A percentile compares a stretch with the other conserved stretches of the same genome.
Conservation (phyloP, 2,329 filamentous ascomycete species). For the Calonectria henricotiae region DNA sequence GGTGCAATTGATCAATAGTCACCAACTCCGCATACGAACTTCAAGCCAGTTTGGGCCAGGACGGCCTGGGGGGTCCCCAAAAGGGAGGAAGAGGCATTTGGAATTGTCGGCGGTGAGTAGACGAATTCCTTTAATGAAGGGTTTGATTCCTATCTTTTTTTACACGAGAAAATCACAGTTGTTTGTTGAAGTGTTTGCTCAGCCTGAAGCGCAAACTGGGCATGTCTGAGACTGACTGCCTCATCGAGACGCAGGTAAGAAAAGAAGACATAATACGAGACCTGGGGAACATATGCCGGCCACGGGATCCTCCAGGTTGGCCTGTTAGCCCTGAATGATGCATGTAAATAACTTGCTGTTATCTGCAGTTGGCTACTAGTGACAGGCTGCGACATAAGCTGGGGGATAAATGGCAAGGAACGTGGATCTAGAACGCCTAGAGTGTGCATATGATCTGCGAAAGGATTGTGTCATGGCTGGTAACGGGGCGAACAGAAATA, state of each 20-base stretch:
- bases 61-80: background rate
- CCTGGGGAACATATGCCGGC: background rate
- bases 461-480: background rate
- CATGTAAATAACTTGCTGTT: slow-evolving; percentile 16
- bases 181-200: slow-evolving; percentile 36
- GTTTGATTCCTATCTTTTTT: background rate
- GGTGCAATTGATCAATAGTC: slow-evolving; percentile 4
- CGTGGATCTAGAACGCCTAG: slow-evolving; percentile 11
- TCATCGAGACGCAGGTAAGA: slow-evolving; percentile 23
- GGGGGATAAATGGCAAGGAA: slow-evolving; percentile 8
- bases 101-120: slow-evolving; percentile 2
- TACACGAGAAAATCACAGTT: slow-evolving; percentile 13
- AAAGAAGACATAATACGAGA: slow-evolving; percentile 9
- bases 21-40: slow-evolving; percentile 8
- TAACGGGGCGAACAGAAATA: background rate
- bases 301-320: slow-evolving; percentile 3
- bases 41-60: slow-evolving; percentile 4
- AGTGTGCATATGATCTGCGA: slow-evolving; percentile 15
- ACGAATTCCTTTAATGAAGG: background rate
- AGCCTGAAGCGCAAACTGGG: slow-evolving; percentile 15
- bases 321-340: slow-evolving; percentile 15
- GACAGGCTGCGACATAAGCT: slow-evolving; percentile 14
- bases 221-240: slow-evolving; percentile 1
- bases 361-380: slow-evolving; percentile 9
- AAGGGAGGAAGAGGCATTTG: background rate